Evolutionary conservation across 768 basidiomycete genomes (phyloP), one percentile per base, ranked within the genome.

Genomic region (Daedaleopsis nitida): DNA sequence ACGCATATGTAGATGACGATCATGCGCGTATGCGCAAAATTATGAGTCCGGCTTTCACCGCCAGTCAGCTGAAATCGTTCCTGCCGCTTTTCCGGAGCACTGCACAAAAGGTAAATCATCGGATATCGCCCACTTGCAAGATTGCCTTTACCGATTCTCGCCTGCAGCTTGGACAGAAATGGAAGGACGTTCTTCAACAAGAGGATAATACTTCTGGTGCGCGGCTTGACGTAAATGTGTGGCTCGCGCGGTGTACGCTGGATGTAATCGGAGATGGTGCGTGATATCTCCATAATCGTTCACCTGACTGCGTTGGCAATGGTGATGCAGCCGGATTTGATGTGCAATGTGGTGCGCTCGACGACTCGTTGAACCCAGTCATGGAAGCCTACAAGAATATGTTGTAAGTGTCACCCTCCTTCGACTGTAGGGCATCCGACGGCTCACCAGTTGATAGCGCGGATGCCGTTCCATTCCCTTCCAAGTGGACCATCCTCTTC

Each of bases 261-360:
- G 70, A 71, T 42, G 65, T 71, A n/a, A 71, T 72, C n/a, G 68
- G 68, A 13, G 66, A 69, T 51, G 66, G 68, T 70, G 23, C 48
- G 49, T 35, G 27, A 32, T 7, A 32, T 32, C 27, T 7, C 27
- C 27, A 32, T 32, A 32, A 32, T 32, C 27, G 27, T 32, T 3
- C 4, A 32, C 27, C 27, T 32, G 27, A 32, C 27, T 32, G 27
- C 7, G 27, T 32, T 32, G 27, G 7, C 27, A 7, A 32, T 32
- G 27, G 27, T 32, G 3, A 32, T 32, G 11, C 37, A 69, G 69
- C 69, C 27, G 70, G 67, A 12, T 71, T 71, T 27, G 68, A 68
- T 47, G 57, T 65, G 12, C 63, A 71, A n/a, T 66, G 69, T 3
- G 67, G 65, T 9, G 60, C 68, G 1, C 58, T 72, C 21, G 69